These are phyloP conservation scores for Nicotiana sylvestris DNA, from an alignment of 257 asterid species.

Conservation along the genomic window DNA sequence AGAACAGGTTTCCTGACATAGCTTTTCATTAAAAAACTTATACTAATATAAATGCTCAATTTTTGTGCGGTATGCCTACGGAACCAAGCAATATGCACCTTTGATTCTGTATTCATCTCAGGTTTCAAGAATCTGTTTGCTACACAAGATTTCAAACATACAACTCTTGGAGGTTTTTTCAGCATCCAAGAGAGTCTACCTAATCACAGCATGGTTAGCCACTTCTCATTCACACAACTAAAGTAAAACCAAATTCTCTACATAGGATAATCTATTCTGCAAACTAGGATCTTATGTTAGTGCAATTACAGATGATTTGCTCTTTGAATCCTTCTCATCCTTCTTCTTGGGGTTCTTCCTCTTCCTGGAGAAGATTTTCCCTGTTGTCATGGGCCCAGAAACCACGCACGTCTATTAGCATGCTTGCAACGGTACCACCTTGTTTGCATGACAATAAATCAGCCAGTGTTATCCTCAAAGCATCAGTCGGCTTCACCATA, in stretches of 20 bases:
- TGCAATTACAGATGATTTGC: constrained; percentile 1
- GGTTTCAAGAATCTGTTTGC: neutral
- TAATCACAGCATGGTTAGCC: neutral
- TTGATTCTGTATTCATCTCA: neutral
- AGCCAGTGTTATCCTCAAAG: constrained; percentile 62
- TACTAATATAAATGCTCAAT: neutral
- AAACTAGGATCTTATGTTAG: constrained; percentile 11
- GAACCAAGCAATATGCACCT: neutral
- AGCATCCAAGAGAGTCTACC: neutral
- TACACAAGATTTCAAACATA: constrained; percentile 1
- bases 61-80: neutral
- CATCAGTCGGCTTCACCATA: constrained; percentile 91
- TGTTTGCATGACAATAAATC: constrained; percentile 87
- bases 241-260: neutral
- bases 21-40: neutral
- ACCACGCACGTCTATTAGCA: constrained; percentile 95
- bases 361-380: constrained; percentile 98
- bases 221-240: neutral
- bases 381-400: constrained; percentile 99
- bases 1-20: neutral
- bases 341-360: constrained; percentile 97
- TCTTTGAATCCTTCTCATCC: constrained; percentile 24
- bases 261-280: neutral
- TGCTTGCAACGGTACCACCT: constrained; percentile 98
- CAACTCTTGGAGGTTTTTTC: neutral